These are phyloP conservation scores for Suillus luteus DNA, from an alignment of 768 basidiomycete species.

Conservation along the genomic window DNA sequence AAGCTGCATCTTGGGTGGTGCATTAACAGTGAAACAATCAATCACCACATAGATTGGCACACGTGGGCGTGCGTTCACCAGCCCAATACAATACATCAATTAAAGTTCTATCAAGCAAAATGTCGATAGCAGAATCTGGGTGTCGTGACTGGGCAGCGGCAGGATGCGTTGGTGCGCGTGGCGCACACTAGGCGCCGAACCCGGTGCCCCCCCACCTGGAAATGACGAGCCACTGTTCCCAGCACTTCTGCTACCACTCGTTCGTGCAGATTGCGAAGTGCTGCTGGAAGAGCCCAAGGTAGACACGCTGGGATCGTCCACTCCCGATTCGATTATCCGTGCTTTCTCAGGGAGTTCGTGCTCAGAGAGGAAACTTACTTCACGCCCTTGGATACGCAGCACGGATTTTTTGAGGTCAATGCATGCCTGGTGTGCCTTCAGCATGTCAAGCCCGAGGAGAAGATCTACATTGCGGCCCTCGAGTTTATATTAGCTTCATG, in stretches of 20 bases:
- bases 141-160: slow-evolving; percentile 29
- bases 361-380: slow-evolving; percentile 88
- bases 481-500: background rate
- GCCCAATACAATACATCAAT: too few relatives aligned
- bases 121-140: slow-evolving; percentile 61
- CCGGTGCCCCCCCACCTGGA: slow-evolving; percentile 70
- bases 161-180: slow-evolving; percentile 25
- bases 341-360: slow-evolving; percentile 92
- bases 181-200: slow-evolving; percentile 40
- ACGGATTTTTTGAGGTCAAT: slow-evolving; percentile 92
- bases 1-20: too few relatives aligned
- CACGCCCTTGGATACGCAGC: slow-evolving; percentile 88
- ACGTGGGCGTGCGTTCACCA: too few relatives aligned
- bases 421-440: slow-evolving; percentile 94
- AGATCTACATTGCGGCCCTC: slow-evolving; percentile 92
- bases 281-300: slow-evolving; percentile 19
- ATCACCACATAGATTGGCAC: too few relatives aligned
- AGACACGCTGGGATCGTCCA: slow-evolving; percentile 26
- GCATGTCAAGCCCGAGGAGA: slow-evolving; percentile 98
- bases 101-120: too few relatives aligned
- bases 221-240: background rate
- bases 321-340: slow-evolving; percentile 42
- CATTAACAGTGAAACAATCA: too few relatives aligned
- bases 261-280: slow-evolving; percentile 10
- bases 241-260: slow-evolving; percentile 22